Conservation (phyloP, 306 rosid genomes). For the Herpetospermum pedunculosum region DNA sequence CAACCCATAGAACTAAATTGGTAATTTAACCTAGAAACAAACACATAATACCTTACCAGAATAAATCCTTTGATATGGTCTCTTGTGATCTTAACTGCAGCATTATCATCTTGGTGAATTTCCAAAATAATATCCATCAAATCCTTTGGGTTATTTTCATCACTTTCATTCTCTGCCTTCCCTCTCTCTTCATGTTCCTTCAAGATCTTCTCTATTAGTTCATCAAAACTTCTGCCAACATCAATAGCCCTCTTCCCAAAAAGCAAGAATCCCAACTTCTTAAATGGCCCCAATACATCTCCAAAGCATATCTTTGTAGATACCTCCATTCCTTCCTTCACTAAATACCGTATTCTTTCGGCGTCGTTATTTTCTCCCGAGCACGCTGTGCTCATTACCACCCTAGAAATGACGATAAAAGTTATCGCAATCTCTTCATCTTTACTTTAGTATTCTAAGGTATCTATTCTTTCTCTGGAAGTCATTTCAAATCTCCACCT, state of each 20-base stretch:
- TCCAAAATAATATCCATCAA: constrained; percentile 51
- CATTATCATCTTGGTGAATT: constrained; percentile 27
- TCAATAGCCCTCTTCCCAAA: constrained; percentile 26
- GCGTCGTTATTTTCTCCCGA: constrained; percentile 25
- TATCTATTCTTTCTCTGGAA: too few species aligned
- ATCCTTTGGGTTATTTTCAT: constrained; percentile 19
- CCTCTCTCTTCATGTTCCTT: constrained; percentile 46
- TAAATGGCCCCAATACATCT: constrained; percentile 31
- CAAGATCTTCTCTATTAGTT: constrained; percentile 36
- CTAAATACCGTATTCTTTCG: constrained; percentile 20
- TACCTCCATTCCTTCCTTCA: constrained; percentile 27
- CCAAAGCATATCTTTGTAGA: constrained; percentile 28
- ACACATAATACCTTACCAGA: too few species aligned
- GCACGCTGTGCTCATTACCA: constrained; percentile 30
- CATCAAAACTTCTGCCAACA: constrained; percentile 38
- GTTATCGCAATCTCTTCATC: too few species aligned
- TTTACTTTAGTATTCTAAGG: too few species aligned
- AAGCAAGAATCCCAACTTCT: constrained; percentile 51
- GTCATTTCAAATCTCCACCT: too few species aligned
- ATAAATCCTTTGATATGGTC: constrained; percentile 59
- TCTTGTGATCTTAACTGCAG: constrained; percentile 31
- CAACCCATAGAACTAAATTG: too few species aligned
- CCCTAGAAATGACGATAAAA: constrained; percentile 21
- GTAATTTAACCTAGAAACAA: too few species aligned
- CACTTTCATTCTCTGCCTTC: constrained; percentile 8